Percentiles rank a stretch among this genome's conserved stretches.
phyloP scores from a whole-genome alignment of 495 filamentous ascomycete species.

The Melanomma pulvis-pyrius region DNA sequence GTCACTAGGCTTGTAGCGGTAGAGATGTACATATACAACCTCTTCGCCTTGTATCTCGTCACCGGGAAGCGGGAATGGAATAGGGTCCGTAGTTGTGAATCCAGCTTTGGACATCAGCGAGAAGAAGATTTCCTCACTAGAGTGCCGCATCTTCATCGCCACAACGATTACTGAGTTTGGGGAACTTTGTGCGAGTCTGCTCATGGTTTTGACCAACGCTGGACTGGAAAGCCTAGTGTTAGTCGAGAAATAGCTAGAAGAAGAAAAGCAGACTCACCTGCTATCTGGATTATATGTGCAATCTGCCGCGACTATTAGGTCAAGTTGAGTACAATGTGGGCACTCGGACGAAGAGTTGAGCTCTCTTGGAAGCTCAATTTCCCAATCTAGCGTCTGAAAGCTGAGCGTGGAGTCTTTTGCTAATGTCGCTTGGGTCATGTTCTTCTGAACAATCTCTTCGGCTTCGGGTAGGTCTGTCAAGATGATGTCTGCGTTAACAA shows the following conservation, averaged over 20 bases:
- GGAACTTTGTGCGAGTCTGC: constrained; percentile 54
- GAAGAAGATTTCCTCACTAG: constrained; percentile 79
- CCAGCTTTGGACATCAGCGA: constrained; percentile 66
- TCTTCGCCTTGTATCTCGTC: constrained; percentile 60
- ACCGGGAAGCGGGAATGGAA: constrained; percentile 58
- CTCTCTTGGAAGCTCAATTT: constrained; percentile 49
- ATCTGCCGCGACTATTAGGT: constrained; percentile 82
- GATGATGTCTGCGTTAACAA: constrained; percentile 59
- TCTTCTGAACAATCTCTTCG: constrained; percentile 61
- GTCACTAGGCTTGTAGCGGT: background rate
- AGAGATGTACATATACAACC: constrained; percentile 54
- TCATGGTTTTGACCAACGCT: constrained; percentile 71
- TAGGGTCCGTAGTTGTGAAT: constrained; percentile 55
- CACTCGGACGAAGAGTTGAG: constrained; percentile 39
- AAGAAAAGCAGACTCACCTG: constrained; percentile 21
- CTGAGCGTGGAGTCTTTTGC: constrained; percentile 48
- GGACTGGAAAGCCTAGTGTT: constrained; percentile 49
- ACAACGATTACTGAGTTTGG: constrained; percentile 66
- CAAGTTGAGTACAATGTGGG: constrained; percentile 46
- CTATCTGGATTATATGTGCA: constrained; percentile 95
- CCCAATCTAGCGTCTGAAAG: constrained; percentile 79
- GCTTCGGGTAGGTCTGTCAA: constrained; percentile 86
- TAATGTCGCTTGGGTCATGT: constrained; percentile 53
- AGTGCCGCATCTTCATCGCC: constrained; percentile 82
- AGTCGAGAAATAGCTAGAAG: background rate